Conservation (phyloP, 331 rosid genomes). For the Pyracantha coccinea region DNA sequence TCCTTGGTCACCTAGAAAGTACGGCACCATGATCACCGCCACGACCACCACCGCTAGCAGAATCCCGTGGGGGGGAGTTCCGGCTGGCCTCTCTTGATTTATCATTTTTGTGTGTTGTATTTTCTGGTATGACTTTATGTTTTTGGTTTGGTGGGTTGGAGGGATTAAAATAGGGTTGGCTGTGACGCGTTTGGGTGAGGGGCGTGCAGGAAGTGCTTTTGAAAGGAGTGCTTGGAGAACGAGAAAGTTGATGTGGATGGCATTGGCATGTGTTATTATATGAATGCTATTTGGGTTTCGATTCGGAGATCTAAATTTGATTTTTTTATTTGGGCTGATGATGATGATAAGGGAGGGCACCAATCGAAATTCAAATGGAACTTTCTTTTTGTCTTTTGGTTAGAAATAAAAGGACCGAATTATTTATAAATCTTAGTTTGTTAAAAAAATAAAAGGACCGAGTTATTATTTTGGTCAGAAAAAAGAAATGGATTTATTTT, state of each 20-base stretch:
- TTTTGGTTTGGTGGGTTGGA: background rate
- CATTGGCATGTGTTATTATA: background rate
- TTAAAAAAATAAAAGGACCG: background rate
- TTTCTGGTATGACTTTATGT: background rate
- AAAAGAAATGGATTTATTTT: no score
- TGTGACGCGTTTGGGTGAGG: slow-evolving; percentile 8
- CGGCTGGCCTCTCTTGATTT: slow-evolving; percentile 9
- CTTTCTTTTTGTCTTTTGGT: background rate
- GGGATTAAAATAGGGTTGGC: slow-evolving; percentile 14
- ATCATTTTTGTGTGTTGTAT: background rate
- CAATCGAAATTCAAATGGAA: background rate
- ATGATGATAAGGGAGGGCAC: background rate
- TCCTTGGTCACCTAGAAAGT: slow-evolving; percentile 61
- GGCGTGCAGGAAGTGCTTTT: background rate
- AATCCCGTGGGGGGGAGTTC: slow-evolving; percentile 68
- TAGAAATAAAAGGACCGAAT: background rate
- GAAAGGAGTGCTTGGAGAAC: background rate
- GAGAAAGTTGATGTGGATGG: background rate
- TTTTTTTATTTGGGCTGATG: background rate
- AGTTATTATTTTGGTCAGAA: background rate
- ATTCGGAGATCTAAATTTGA: background rate
- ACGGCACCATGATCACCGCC: slow-evolving; percentile 50
- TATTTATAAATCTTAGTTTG: no score
- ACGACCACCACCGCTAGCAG: slow-evolving; percentile 60
- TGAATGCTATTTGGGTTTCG: background rate